phyloP scores from a whole-genome alignment of 2,329 filamentous ascomycete species.

The Akanthomyces muscarius region DNA sequence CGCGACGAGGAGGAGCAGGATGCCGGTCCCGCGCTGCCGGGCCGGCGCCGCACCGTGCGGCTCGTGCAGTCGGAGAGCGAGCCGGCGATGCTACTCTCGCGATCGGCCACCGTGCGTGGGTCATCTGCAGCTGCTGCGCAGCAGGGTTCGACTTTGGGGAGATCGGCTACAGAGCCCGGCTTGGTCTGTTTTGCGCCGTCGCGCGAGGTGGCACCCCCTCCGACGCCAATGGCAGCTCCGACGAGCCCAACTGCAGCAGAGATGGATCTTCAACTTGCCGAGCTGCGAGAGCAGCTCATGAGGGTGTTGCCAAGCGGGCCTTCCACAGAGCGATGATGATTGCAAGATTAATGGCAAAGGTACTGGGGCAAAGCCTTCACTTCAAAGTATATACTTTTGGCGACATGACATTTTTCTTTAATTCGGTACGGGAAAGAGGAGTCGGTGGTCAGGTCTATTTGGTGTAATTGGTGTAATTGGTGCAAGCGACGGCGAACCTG shows the following conservation, averaged over 20 bases:
- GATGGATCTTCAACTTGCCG: background rate
- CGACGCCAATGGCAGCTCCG: background rate
- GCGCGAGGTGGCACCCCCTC: background rate
- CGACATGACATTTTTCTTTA: background rate
- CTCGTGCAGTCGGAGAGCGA: background rate
- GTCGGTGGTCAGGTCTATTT: background rate
- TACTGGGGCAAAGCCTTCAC: background rate
- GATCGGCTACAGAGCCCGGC: background rate
- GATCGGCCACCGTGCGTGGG: background rate
- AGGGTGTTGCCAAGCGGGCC: background rate
- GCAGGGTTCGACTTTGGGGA: background rate
- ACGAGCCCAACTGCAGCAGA: background rate
- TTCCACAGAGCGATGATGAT: background rate
- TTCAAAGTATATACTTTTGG: background rate
- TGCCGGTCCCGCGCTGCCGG: background rate
- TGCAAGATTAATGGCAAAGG: background rate
- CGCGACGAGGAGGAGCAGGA: background rate
- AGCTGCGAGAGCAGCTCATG: constrained; percentile 7
- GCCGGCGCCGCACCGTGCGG: background rate
- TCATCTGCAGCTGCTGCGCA: background rate
- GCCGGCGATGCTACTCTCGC: background rate
- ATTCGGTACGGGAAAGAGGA: background rate
- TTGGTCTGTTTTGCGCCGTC: background rate
- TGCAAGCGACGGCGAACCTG: background rate
- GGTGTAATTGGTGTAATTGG: background rate